phyloP scores from a whole-genome alignment of 306 rosid genomes.

The Fagus sylvatica region DNA sequence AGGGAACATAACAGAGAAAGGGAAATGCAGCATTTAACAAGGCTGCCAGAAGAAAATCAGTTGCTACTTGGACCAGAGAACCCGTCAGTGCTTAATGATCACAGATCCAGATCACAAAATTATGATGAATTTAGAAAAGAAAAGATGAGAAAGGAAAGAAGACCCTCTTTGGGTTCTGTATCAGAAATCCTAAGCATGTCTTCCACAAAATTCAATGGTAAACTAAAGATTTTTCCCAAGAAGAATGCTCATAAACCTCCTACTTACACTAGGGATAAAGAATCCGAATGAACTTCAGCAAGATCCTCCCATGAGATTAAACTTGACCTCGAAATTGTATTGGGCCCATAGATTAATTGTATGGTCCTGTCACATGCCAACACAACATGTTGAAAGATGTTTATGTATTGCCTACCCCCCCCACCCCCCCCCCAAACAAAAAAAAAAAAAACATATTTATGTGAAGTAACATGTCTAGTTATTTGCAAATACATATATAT shows the following conservation, averaged over 20 bases:
- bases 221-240: neutral
- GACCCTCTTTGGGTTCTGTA: conserved; percentile 53
- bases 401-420: neutral
- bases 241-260: conserved; percentile 1
- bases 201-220: conserved; percentile 56
- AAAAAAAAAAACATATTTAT: neutral
- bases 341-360: neutral
- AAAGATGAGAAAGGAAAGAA: conserved; percentile 36
- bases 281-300: neutral
- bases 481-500: neutral
- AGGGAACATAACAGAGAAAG: conserved; percentile 49
- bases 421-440: neutral
- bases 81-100: conserved; percentile 36
- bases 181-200: conserved; percentile 52
- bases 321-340: neutral
- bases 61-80: conserved; percentile 30
- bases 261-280: neutral
- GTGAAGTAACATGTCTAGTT: neutral
- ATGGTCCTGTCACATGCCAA: neutral
- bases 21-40: conserved; percentile 40
- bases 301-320: too few species aligned
- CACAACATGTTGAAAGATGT: neutral
- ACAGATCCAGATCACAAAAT: conserved; percentile 45
- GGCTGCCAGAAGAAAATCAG: conserved; percentile 34
- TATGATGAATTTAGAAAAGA: conserved; percentile 38